Conservation (phyloP, 202 grass and related monocot genomes). For the Panicum virgatum region DNA sequence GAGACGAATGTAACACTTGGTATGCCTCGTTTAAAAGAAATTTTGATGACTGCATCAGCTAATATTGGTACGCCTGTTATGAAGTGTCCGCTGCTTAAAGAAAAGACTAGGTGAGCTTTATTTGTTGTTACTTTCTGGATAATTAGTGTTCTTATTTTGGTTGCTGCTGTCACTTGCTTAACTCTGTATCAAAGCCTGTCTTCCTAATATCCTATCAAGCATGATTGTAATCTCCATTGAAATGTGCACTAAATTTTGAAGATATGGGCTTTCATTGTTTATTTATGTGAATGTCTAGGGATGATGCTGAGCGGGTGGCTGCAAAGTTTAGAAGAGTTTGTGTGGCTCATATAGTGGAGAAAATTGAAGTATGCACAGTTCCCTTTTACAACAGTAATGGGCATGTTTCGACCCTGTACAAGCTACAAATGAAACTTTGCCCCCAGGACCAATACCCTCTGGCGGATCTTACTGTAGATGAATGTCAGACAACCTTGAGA, state of each 20-base stretch:
- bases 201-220: background rate
- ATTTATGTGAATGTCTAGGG: slow-evolving; percentile 38
- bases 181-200: background rate
- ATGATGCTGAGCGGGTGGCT: slow-evolving; percentile 45
- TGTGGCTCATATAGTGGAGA: slow-evolving; percentile 70
- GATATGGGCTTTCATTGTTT: slow-evolving; percentile 19
- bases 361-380: slow-evolving; percentile 77
- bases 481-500: slow-evolving; percentile 52
- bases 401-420: slow-evolving; percentile 71
- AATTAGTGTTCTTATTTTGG: slow-evolving; percentile 2
- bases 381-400: slow-evolving; percentile 73
- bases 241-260: background rate
- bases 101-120: slow-evolving; percentile 39
- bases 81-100: slow-evolving; percentile 50
- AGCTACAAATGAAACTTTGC: slow-evolving; percentile 82
- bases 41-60: slow-evolving; percentile 83
- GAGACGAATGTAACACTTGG: slow-evolving; percentile 97
- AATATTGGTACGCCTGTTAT: slow-evolving; percentile 74
- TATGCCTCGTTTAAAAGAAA: slow-evolving; percentile 87
- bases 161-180: slow-evolving; percentile 20
- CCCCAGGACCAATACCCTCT: slow-evolving; percentile 49
- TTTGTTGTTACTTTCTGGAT: slow-evolving; percentile 16
- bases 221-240: background rate
- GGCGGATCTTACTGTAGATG: slow-evolving; percentile 53
- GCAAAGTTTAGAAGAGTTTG: slow-evolving; percentile 61